Base-by-base conservation (phyloP, 2,329 filamentous ascomycete species). In the Ceratocystis ficicola region DNA sequence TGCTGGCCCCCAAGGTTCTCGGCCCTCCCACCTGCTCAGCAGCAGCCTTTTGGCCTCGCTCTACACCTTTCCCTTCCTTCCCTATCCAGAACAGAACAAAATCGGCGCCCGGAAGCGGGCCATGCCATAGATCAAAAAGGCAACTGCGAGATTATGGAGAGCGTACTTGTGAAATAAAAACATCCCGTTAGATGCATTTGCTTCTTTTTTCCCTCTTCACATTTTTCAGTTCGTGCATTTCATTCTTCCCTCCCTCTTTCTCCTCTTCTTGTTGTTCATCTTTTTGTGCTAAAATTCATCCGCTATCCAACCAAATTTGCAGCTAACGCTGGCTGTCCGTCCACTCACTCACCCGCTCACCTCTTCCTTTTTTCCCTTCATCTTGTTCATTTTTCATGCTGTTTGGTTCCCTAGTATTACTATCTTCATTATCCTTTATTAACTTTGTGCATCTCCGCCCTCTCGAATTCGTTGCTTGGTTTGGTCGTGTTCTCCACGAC, bases 171-270 rank as follows among this genome's bases (percentile, higher is more conserved):
- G 17, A 44, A 57, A 46, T 63, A 50, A 36, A 66, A 46, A 10
- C 55, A 59, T 59, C 60, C 60, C 41, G 36, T 62, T 62, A 62
- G 32, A 25, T 46, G 36, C 60, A 62, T 62, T 62, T 62, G 36
- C 15, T 7, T 25, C 36, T 32, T 59, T 59, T n/a, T 63, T 22
- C 22, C 15, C 25, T 44, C 15, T 20, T 25, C 32, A 28, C 25
- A 15, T 62, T 62, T 59, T 44, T 2, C n/a, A 5, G 1, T n/a
- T 44, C 10, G 2, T 15, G 2, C 5, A 57, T 50, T 41, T 30
- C 25, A 4, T 44, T n/a, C 20, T 44, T 10, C 15, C 25, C 22
- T 30, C 15, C 8, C 55, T 32, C 22, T 36, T 8, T 50, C 48
- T 36, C 30, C n/a, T 63, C 61, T 25, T 63, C 44, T 44, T 46